Conservation (phyloP, 73 alveolate genomes). For the Durusdinium trenchii region DNA sequence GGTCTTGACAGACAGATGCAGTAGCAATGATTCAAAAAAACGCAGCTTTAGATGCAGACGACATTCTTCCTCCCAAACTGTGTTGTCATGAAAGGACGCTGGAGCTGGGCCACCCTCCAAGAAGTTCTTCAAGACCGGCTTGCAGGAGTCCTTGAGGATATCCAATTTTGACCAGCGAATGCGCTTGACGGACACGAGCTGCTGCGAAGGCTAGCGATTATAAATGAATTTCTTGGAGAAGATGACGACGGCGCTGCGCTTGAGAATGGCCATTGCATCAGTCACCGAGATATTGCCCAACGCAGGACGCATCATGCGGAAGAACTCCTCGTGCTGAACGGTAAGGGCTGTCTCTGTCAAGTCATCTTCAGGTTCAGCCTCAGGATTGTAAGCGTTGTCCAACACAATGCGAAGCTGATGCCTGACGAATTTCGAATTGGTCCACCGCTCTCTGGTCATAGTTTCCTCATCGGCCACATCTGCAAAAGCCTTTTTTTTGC, state of each 20-base stretch:
- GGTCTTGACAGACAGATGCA: too few species aligned
- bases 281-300: not conserved
- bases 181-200: not conserved
- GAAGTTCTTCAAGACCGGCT: not conserved
- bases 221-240: not conserved
- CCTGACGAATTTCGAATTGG: conserved; percentile 8
- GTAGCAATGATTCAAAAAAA: too few species aligned
- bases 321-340: not conserved
- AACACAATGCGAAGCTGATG: not conserved
- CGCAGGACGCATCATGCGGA: not conserved
- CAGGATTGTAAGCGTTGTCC: not conserved
- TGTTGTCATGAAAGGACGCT: not conserved
- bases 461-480: conserved; percentile 13
- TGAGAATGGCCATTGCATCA: conserved; percentile 28
- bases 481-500: conserved; percentile 7
- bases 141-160: not conserved
- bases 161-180: not conserved
- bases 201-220: not conserved
- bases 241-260: conserved; percentile 4
- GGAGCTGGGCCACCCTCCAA: conserved; percentile 6
- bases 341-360: not conserved
- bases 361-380: not conserved
- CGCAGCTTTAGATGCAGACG: not conserved
- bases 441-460: not conserved
- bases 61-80: not conserved